Conservation (phyloP, 2,329 filamentous ascomycete species). For the Ophiostoma piceae region DNA sequence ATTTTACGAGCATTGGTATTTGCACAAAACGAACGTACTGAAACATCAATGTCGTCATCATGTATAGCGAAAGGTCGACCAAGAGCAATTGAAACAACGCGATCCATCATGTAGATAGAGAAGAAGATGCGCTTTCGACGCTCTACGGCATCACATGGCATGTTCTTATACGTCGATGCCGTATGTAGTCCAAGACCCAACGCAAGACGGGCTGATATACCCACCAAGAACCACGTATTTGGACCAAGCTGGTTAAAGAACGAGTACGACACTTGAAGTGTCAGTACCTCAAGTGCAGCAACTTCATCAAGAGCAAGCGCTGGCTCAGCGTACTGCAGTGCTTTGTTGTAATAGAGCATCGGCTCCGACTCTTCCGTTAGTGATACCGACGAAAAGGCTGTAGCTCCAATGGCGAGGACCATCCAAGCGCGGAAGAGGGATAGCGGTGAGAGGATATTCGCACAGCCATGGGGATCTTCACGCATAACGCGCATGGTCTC, state of each 20-base stretch:
- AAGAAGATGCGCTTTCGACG: constrained; percentile 43
- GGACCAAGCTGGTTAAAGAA: constrained; percentile 46
- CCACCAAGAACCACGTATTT: constrained; percentile 43
- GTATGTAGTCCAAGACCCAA: constrained; percentile 33
- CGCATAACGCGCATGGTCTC: constrained; percentile 33
- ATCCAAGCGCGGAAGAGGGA: constrained; percentile 44
- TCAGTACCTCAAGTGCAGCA: constrained; percentile 42
- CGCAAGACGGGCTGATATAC: constrained; percentile 41
- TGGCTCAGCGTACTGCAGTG: constrained; percentile 39
- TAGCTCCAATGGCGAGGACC: constrained; percentile 45
- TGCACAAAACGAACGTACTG: neutral
- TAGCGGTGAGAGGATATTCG: constrained; percentile 33
- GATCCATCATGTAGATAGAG: constrained; percentile 47
- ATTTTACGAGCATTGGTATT: no score
- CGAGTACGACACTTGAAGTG: constrained; percentile 45
- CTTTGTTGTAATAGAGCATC: constrained; percentile 41
- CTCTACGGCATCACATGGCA: constrained; percentile 35
- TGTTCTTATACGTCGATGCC: constrained; percentile 34
- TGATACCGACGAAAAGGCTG: constrained; percentile 40
- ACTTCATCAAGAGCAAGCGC: constrained; percentile 38
- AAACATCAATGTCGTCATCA: constrained; percentile 43
- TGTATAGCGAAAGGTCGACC: constrained; percentile 44
- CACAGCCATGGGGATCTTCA: constrained; percentile 31
- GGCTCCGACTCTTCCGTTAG: constrained; percentile 42
- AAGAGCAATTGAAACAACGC: constrained; percentile 41